phyloP scores from a whole-genome alignment of 2,329 filamentous ascomycete species.

The Cordyceps sp. region DNA sequence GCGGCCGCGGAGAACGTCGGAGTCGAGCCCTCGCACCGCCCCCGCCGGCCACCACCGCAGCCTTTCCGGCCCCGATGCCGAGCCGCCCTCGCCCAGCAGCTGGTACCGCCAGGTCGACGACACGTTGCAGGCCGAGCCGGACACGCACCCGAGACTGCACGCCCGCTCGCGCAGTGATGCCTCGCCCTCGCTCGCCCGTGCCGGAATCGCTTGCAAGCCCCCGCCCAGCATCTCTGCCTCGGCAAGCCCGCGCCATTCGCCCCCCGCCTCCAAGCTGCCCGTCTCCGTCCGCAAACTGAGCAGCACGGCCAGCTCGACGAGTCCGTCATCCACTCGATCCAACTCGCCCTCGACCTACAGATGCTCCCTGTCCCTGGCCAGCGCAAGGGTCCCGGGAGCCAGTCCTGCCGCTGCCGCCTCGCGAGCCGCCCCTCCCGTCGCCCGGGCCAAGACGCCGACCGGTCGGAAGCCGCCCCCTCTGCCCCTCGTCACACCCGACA shows the following conservation, averaged over 20 bases:
- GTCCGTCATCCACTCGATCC: slow-evolving; percentile 34
- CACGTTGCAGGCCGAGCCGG: slow-evolving; percentile 8
- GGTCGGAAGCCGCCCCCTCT: slow-evolving; percentile 23
- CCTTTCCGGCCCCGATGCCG: slow-evolving; percentile 36
- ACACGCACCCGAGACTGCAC: slow-evolving; percentile 16
- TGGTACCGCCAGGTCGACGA: slow-evolving; percentile 39
- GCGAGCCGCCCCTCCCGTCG: slow-evolving; percentile 23
- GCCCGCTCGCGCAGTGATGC: slow-evolving; percentile 46
- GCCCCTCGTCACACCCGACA: slow-evolving; percentile 28
- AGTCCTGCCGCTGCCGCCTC: slow-evolving; percentile 19
- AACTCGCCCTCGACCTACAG: slow-evolving; percentile 35
- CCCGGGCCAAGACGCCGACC: slow-evolving; percentile 27
- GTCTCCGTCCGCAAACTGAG: slow-evolving; percentile 27
- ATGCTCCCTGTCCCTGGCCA: slow-evolving; percentile 21
- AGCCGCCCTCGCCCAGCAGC: slow-evolving; percentile 48
- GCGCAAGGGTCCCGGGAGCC: slow-evolving; percentile 21
- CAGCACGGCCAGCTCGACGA: slow-evolving; percentile 27
- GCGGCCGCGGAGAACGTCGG: slow-evolving; percentile 47
- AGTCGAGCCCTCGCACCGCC: slow-evolving; percentile 47
- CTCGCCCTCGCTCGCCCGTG: slow-evolving; percentile 17
- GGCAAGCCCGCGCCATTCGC: slow-evolving; percentile 9
- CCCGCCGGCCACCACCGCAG: slow-evolving; percentile 33
- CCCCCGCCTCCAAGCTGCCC: slow-evolving; percentile 25
- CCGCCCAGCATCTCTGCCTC: slow-evolving; percentile 9
- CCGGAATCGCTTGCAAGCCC: slow-evolving; percentile 16